Evolutionary conservation across 2,329 filamentous ascomycete species (phyloP).

Genomic region (Fusarium sp.): DNA sequence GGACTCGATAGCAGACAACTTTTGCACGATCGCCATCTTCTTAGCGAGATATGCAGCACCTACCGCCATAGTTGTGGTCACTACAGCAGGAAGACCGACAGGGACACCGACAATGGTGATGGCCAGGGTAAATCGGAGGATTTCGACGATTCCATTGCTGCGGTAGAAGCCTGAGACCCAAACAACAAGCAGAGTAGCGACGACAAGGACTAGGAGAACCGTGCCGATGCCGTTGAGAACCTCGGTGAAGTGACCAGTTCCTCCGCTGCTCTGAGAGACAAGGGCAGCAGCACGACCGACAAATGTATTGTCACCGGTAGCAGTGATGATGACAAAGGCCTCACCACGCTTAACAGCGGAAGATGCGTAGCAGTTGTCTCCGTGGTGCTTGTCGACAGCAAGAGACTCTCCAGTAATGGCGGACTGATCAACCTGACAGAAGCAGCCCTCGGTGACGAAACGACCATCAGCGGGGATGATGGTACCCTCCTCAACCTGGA

Average conservation of each 20-base stretch:
- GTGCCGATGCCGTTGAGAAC: constrained; percentile 88
- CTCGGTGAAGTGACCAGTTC: constrained; percentile 93
- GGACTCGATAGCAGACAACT: constrained; percentile 90
- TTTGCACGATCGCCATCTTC: constrained; percentile 93
- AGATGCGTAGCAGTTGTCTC: constrained; percentile 83
- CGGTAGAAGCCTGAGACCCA: constrained; percentile 91
- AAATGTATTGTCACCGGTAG: constrained; percentile 89
- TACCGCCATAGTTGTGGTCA: constrained; percentile 95
- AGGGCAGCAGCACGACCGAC: constrained; percentile 89
- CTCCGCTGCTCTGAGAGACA: constrained; percentile 79
- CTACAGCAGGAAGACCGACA: constrained; percentile 91
- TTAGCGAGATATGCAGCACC: constrained; percentile 90
- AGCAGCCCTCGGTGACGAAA: constrained; percentile 83
- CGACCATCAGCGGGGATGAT: constrained; percentile 91
- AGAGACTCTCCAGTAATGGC: constrained; percentile 92
- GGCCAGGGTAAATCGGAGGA: constrained; percentile 82
- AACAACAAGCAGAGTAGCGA: constrained; percentile 81
- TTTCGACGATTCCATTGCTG: constrained; percentile 79
- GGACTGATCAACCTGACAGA: constrained; percentile 91
- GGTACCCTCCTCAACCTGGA: constrained; percentile 89
- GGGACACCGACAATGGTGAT: constrained; percentile 93
- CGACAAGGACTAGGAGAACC: constrained; percentile 79
- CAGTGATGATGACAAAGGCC: constrained; percentile 81
- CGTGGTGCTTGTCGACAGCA: constrained; percentile 86
- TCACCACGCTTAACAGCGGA: constrained; percentile 92